Evolutionary conservation across 2,329 filamentous ascomycete genomes (phyloP).

Genomic region (Diaporthe sp.): DNA sequence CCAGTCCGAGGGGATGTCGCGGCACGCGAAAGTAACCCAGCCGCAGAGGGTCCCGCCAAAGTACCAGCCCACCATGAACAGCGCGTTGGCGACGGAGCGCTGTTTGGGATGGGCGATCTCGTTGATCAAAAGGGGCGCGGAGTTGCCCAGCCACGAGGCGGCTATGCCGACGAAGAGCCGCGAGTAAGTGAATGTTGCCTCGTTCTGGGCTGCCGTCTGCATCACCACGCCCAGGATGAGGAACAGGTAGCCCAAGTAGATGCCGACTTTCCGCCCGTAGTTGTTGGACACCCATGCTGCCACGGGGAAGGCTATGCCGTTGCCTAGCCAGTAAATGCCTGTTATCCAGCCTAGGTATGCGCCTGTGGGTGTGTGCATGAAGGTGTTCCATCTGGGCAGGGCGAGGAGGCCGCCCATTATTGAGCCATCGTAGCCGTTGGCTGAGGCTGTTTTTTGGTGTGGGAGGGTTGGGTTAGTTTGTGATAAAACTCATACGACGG

Average conservation of each 20-base stretch:
- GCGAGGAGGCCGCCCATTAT: constrained; percentile 30
- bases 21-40: constrained; percentile 41
- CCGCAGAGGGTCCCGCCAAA: constrained; percentile 41
- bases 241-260: constrained; percentile 47
- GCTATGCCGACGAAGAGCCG: constrained; percentile 50
- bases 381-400: constrained; percentile 22
- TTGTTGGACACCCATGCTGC: constrained; percentile 47
- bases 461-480: not conserved
- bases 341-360: constrained; percentile 31
- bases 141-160: constrained; percentile 45
- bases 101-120: constrained; percentile 56
- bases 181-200: constrained; percentile 45
- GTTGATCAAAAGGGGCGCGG: constrained; percentile 51
- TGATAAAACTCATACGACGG: not conserved
- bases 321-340: constrained; percentile 38
- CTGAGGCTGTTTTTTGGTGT: constrained; percentile 6
- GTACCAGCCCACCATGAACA: constrained; percentile 47
- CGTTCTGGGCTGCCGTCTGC: constrained; percentile 43
- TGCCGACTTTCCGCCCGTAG: constrained; percentile 46
- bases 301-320: constrained; percentile 41
- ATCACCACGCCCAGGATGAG: constrained; percentile 43
- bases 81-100: constrained; percentile 45
- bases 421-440: constrained; percentile 27
- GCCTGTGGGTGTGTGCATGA: constrained; percentile 26
- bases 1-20: constrained; percentile 25